A percentile compares a stretch with the other conserved stretches of the same genome.
phyloP scores from a whole-genome alignment of 164 flowering plant genomes.

The Saururus chinensis region DNA sequence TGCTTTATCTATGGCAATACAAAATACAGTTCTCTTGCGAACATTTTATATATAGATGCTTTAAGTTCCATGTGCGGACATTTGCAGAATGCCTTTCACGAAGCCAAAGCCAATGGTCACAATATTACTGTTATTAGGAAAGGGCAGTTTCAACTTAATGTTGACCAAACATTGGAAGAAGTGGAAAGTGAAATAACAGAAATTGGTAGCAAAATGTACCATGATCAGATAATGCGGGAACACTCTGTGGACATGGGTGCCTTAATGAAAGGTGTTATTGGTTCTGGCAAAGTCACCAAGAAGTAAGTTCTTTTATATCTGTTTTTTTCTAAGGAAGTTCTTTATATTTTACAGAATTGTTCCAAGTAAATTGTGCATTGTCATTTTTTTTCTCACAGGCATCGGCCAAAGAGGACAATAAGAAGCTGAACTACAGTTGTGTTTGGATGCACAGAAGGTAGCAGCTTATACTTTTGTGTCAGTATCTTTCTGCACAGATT shows the following conservation, averaged over 20 bases:
- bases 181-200: constrained; percentile 67
- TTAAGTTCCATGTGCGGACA: not conserved
- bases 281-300: constrained; percentile 27
- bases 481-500: too few species aligned
- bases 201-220: constrained; percentile 91
- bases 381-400: not conserved
- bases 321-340: constrained; percentile 31
- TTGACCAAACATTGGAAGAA: constrained; percentile 76
- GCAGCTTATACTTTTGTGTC: too few species aligned
- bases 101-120: constrained; percentile 89
- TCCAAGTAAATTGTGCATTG: not conserved
- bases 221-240: constrained; percentile 61
- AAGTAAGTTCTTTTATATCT: constrained; percentile 27
- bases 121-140: constrained; percentile 76
- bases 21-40: too few species aligned
- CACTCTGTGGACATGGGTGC: constrained; percentile 56
- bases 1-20: too few species aligned
- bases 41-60: too few species aligned
- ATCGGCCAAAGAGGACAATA: not conserved
- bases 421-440: not conserved
- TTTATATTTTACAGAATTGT: too few species aligned
- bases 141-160: constrained; percentile 64
- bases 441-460: too few species aligned
- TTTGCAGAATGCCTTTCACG: constrained; percentile 64
- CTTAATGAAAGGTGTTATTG: constrained; percentile 66